Evolutionary conservation across 176 grass and related monocot genomes (phyloP).

Genomic region (Thinopyrum elongatum): DNA sequence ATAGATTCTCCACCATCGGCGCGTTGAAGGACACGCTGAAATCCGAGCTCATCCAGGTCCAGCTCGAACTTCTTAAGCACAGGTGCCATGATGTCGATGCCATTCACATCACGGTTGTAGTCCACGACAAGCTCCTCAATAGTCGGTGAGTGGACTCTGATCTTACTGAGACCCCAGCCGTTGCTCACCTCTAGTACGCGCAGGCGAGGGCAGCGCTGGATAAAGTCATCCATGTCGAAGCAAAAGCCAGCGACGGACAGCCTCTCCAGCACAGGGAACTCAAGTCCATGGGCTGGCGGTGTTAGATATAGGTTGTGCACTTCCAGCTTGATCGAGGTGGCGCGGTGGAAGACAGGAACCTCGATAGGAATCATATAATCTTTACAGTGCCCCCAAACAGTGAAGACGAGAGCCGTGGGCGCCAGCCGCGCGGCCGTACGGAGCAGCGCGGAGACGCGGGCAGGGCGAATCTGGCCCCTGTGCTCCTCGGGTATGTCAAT

Average conservation of each 20-base stretch:
- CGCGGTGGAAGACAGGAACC: neutral
- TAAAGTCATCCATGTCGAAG: neutral
- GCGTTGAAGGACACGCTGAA: neutral
- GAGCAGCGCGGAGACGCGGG: neutral
- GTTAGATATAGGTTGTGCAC: neutral
- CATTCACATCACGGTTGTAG: fast-evolving
- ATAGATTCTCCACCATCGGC: neutral
- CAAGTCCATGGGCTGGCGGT: neutral
- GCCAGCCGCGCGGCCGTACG: neutral
- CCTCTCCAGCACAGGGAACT: neutral
- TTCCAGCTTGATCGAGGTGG: neutral
- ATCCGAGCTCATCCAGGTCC: neutral
- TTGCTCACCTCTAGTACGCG: neutral
- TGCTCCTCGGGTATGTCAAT: neutral
- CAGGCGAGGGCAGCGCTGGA: neutral
- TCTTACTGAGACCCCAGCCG: neutral
- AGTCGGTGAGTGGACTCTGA: neutral
- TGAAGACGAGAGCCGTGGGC: neutral
- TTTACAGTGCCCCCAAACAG: neutral
- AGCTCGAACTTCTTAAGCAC: neutral
- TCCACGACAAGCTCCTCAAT: neutral
- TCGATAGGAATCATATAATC: neutral
- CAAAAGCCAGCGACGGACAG: neutral
- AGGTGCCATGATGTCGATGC: neutral
- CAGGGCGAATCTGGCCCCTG: neutral